Base-by-base conservation (phyloP, 345 rosid species). In the Eutrema heterophyllum region DNA sequence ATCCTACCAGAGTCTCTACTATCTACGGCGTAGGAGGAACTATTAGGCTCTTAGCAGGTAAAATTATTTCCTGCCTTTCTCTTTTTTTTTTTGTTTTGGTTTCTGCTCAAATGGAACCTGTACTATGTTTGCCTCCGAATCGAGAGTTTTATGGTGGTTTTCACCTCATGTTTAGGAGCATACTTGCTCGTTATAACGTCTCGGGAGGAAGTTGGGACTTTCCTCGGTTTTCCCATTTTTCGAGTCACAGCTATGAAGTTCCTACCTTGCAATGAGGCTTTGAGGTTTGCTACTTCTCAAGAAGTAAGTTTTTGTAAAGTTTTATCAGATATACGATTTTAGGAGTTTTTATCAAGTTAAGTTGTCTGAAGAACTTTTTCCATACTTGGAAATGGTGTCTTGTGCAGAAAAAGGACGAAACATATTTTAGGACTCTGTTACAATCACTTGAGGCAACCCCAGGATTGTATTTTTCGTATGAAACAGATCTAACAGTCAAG, bases 401-500 rank as follows among this genome's bases (percentile, higher is more conserved):
- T 70, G n/a, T 84, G 83, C 86, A 94, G 99, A 91, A 89, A 84
- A 87, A 72, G 29, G 97, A 91, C 27, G 97, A 94, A 81, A 72
- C 87, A 12, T 86, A 89, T 84, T 91, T 87, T 64, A 81, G 76
- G 92, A 80, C 87, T 74, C 78, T 94, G 74, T 81, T 94, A 84
- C 88, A 75, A 70, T 65, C 78, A 51, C 90, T 94, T 75, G 97
- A 94, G 83, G 72, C 84, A 67, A 85, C 88, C 45, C 98, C 98
- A 6, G 97, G 97, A 71, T 78, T 94, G 80, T 89, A 91, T 82
- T 91, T 79, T 71, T 94, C 98, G 26, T 94, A 89, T 57, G 88
- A 83, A 73, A 87, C 96, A n/a, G 99, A 94, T 85, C 80, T 94
- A 68, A 94, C 99, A 45, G 67, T 94, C 77, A 91, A 94, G 99